Percentiles rank a stretch among this genome's conserved stretches.
These are phyloP conservation scores for Polyplosphaeria fusca DNA, from an alignment of 495 filamentous ascomycete genomes.

Conservation along the genomic window DNA sequence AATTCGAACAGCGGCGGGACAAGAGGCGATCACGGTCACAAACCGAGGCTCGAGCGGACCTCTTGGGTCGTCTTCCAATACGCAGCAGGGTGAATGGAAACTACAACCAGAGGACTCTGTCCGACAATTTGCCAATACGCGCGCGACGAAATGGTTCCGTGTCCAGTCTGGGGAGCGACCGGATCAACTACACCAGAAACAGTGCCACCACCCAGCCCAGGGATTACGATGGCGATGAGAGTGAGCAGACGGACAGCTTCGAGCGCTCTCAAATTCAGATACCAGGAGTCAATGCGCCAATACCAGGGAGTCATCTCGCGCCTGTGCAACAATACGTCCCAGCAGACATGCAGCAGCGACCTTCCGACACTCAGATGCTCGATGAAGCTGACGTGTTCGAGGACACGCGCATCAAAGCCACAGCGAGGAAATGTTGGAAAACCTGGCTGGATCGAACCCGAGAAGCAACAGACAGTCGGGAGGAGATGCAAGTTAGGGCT, in stretches of 20 bases:
- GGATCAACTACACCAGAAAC: slow-evolving; percentile 5
- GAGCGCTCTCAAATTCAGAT: slow-evolving; percentile 16
- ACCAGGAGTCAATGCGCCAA: slow-evolving; percentile 24
- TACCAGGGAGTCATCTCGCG: slow-evolving; percentile 14
- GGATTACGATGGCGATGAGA: slow-evolving; percentile 24
- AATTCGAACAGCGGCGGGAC: slow-evolving; percentile 43
- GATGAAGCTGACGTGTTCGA: slow-evolving; percentile 60
- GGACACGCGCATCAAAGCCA: slow-evolving; percentile 37
- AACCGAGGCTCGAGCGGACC: background rate
- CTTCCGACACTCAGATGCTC: slow-evolving; percentile 55
- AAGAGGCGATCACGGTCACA: slow-evolving; percentile 15
- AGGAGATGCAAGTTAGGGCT: slow-evolving; percentile 51
- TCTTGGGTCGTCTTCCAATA: slow-evolving; percentile 20
- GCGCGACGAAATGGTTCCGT: slow-evolving; percentile 22
- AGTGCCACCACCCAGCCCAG: background rate
- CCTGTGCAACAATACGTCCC: slow-evolving; percentile 36
- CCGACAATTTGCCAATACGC: slow-evolving; percentile 6
- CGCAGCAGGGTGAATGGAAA: slow-evolving; percentile 26
- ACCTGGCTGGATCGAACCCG: slow-evolving; percentile 39
- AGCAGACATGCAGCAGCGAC: slow-evolving; percentile 30
- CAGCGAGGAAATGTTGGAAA: slow-evolving; percentile 8
- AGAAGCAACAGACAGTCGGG: slow-evolving; percentile 45
- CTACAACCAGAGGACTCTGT: background rate
- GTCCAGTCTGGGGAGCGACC: slow-evolving; percentile 24
- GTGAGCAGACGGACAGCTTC: slow-evolving; percentile 23